These are phyloP conservation scores for Linum tenue DNA, from an alignment of 345 rosid species.

Conservation along the genomic window DNA sequence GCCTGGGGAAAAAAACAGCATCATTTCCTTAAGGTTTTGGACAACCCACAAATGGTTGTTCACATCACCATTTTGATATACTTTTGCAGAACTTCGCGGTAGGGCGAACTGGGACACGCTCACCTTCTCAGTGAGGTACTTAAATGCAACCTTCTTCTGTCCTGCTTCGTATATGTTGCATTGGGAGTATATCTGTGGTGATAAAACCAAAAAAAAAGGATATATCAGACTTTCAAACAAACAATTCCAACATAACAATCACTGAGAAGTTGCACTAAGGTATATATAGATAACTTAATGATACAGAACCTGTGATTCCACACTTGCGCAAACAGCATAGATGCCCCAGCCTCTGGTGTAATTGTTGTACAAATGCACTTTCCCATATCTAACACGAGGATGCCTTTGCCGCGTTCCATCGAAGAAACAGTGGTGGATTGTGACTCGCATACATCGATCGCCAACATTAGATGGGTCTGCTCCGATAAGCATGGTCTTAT, in stretches of 20 bases:
- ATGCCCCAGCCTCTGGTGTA: constrained; percentile 85
- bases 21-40: neutral
- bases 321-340: constrained; percentile 90
- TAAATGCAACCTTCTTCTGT: constrained; percentile 78
- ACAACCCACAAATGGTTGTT: neutral
- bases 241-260: neutral
- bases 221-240: neutral
- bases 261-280: neutral
- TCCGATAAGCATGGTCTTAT: constrained; percentile 86
- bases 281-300: neutral
- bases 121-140: constrained; percentile 79
- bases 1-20: constrained; percentile 44
- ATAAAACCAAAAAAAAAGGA: neutral
- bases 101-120: constrained; percentile 1
- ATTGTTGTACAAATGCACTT: constrained; percentile 80
- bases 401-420: constrained; percentile 83
- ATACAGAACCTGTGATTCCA: constrained; percentile 68
- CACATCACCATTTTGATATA: neutral
- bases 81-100: neutral
- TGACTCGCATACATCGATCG: constrained; percentile 78
- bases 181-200: constrained; percentile 68
- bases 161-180: constrained; percentile 95
- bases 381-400: constrained; percentile 86
- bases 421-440: constrained; percentile 94
- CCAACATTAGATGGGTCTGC: constrained; percentile 63